Evolutionary conservation across 352 stramenopile genomes (phyloP).

Genomic region (Pilasporangium apinafurcum): DNA sequence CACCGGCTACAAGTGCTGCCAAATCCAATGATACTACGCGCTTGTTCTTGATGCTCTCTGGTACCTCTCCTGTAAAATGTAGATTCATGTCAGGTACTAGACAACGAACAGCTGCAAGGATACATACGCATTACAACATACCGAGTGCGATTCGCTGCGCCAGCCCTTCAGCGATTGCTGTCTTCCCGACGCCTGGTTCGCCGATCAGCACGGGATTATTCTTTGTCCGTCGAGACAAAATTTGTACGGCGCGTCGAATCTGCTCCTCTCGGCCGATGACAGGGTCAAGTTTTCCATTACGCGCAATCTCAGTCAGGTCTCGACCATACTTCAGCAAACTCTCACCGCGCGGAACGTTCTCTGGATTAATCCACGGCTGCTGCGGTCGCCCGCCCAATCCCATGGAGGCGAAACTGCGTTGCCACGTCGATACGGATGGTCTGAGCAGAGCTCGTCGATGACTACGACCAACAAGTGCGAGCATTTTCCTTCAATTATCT

Average conservation of each 20-base stretch:
- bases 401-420: constrained; percentile 4
- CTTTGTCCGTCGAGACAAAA: constrained; percentile 95
- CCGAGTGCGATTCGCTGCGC: constrained; percentile 93
- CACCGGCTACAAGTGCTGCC: constrained; percentile 92
- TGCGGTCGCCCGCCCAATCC: constrained; percentile 2
- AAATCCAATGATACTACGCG: constrained; percentile 94
- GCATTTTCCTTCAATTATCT: too few species aligned
- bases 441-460: not conserved
- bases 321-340: constrained; percentile 72
- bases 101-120: not conserved
- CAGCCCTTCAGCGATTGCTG: constrained; percentile 92
- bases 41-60: constrained; percentile 92
- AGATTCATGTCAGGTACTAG: not conserved
- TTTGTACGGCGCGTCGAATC: constrained; percentile 94
- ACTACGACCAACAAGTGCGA: too few species aligned
- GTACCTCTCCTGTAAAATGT: constrained; percentile 70
- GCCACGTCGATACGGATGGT: not conserved
- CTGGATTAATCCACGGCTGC: constrained; percentile 66
- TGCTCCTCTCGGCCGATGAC: constrained; percentile 94
- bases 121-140: constrained; percentile 1
- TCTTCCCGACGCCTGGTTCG: constrained; percentile 96
- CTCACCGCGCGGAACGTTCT: constrained; percentile 75
- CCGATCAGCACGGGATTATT: constrained; percentile 98
- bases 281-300: constrained; percentile 84
- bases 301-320: constrained; percentile 67